Base-by-base conservation (phyloP, 331 rosid species). In the Phaseolus coccineus region DNA sequence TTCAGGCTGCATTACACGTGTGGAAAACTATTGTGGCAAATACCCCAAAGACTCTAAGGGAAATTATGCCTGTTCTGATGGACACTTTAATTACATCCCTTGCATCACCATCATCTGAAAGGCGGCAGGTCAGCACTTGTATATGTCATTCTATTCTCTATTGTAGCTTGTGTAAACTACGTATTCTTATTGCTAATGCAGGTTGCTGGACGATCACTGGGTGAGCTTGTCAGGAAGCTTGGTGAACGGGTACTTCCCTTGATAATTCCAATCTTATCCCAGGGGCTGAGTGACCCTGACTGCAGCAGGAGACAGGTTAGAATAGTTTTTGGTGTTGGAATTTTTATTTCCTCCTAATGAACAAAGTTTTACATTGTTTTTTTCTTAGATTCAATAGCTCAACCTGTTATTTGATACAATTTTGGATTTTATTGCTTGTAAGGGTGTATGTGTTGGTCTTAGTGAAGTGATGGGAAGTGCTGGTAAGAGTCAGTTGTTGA, bases 11-110 rank as follows among this genome's bases (percentile, higher is more conserved):
- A 4, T 84, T 96, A 72, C 99, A 96, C 58, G 99, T 96, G 74
- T 96, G 99, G 99, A 96, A 96, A 82, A 96, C 99, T 80, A 93
- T 96, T 39, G 99, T 96, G 73, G 98, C 96, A 42, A 96, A 96
- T 79, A 96, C 98, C 76, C 99, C 98, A 5, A 96, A 93, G 87
- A 96, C 99, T 82, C 91, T 91, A 13, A 89, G 88, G 88, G 98
- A 96, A 85, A 96, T 96, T 63, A 93, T 96, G 98, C 96, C 99
- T 58, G 93, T 96, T 77, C 82, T 96, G 64, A 96, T 96, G 98
- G 93, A 96, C 83, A 96, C 99, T 75, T 89, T 96, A 72, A 96
- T 96, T 77, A 51, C 92, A 47, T 93, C 99, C 78, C 99, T 96
- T 90, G 99, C 99, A 62, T 96, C 99, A 10, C 57, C 89, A 19